A percentile compares a stretch with the other conserved stretches of the same genome.
These are phyloP conservation scores for Aspergillus oerlinghausenensis DNA, from an alignment of 2,329 filamentous ascomycete species.

Conservation along the genomic window DNA sequence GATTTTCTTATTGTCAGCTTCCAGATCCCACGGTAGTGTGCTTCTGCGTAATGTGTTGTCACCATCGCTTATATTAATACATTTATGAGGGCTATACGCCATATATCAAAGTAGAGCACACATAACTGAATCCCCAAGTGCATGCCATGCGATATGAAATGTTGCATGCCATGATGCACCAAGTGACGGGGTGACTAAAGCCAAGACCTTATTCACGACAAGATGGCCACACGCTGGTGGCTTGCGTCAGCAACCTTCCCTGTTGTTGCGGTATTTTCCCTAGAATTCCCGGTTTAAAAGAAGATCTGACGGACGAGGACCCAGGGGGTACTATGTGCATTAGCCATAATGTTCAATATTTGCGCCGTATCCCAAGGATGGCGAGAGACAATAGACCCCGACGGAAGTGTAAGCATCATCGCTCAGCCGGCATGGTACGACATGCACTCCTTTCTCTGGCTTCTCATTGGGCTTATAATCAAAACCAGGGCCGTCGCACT, in stretches of 20 bases:
- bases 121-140: too few relatives aligned
- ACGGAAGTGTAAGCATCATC: neutral
- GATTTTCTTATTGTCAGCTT: too few relatives aligned
- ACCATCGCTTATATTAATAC: neutral
- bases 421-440: neutral
- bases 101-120: too few relatives aligned
- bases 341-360: neutral
- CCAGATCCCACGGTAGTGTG: too few relatives aligned
- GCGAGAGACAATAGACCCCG: neutral
- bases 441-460: neutral
- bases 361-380: neutral
- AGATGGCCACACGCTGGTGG: neutral
- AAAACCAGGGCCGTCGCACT: neutral
- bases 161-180: neutral
- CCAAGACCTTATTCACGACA: neutral
- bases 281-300: neutral
- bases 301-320: neutral
- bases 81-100: neutral
- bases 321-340: neutral
- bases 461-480: neutral
- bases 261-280: neutral
- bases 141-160: neutral
- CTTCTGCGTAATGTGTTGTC: too few relatives aligned
- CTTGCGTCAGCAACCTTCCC: neutral
- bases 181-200: neutral